Percentiles rank a stretch among this genome's conserved stretches.
These are phyloP conservation scores for Centrapalus pauciflorus DNA, from an alignment of 129 eudicot species.

Conservation along the genomic window DNA sequence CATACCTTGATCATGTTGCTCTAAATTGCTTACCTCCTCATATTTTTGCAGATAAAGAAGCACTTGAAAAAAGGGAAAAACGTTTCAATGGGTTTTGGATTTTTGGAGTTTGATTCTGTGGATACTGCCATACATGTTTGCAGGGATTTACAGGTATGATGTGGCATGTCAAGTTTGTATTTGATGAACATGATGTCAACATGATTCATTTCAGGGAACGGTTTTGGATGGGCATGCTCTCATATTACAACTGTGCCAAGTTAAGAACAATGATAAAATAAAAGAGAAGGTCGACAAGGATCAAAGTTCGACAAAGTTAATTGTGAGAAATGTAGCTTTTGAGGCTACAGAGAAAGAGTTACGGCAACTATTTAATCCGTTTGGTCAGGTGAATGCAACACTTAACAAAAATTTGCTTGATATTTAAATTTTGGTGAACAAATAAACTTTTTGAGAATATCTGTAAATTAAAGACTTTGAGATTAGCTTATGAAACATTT, in stretches of 20 bases:
- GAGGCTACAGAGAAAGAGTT: conserved; percentile 93
- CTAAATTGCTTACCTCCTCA: background rate
- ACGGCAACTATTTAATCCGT: conserved; percentile 70
- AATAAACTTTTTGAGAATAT: conserved; percentile 10
- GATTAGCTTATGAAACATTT: background rate
- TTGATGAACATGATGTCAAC: background rate
- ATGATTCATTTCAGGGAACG: conserved; percentile 62
- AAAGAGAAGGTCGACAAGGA: conserved; percentile 57
- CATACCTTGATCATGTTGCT: background rate
- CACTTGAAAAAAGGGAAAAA: conserved; percentile 83
- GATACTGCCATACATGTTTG: conserved; percentile 66
- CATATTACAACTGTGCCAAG: conserved; percentile 76
- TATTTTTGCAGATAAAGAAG: conserved; percentile 58
- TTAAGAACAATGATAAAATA: conserved; percentile 55
- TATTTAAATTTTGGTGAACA: no score
- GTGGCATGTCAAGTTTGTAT: background rate
- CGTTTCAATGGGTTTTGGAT: conserved; percentile 92
- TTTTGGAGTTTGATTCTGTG: conserved; percentile 78
- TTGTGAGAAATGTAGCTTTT: conserved; percentile 96
- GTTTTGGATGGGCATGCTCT: conserved; percentile 97
- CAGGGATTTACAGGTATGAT: conserved; percentile 65
- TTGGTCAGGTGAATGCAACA: conserved; percentile 83
- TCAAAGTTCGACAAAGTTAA: conserved; percentile 81
- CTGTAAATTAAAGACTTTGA: background rate
- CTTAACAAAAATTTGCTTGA: no score